phyloP scores from a whole-genome alignment of 768 basidiomycete genomes.

The Tylopilus sp. region DNA sequence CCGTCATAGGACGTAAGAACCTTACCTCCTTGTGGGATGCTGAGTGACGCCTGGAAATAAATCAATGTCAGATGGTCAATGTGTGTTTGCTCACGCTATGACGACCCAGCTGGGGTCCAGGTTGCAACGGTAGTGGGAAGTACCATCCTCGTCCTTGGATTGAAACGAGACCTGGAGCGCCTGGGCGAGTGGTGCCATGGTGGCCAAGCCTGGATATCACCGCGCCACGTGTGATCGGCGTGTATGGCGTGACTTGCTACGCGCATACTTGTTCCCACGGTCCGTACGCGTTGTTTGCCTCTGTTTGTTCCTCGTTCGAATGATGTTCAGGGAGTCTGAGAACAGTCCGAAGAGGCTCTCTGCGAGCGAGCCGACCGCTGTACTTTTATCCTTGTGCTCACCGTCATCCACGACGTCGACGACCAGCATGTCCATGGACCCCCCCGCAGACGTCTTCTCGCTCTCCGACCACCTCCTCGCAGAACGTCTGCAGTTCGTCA shows the following conservation, averaged over 20 bases:
- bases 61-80: background rate
- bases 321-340: background rate
- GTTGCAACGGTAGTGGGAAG: slow-evolving; percentile 24
- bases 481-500: slow-evolving; percentile 67
- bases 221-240: slow-evolving; percentile 15
- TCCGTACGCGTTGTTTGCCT: slow-evolving; percentile 29
- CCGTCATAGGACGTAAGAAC: background rate
- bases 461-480: slow-evolving; percentile 71
- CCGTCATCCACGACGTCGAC: background rate
- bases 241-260: slow-evolving; percentile 19
- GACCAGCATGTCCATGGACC: slow-evolving; percentile 25
- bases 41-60: slow-evolving; percentile 14
- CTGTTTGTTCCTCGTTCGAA: slow-evolving; percentile 30
- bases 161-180: slow-evolving; percentile 23
- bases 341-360: background rate
- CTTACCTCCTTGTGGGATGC: slow-evolving; percentile 54
- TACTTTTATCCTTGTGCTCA: too few relatives aligned
- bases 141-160: slow-evolving; percentile 20
- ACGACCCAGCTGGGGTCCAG: slow-evolving; percentile 47
- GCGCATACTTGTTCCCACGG: slow-evolving; percentile 26
- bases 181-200: slow-evolving; percentile 18
- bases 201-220: background rate
- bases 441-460: slow-evolving; percentile 54
- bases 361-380: slow-evolving; percentile 1
- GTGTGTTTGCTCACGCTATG: slow-evolving; percentile 35